Base-by-base conservation (phyloP, 2,329 filamentous ascomycete genomes). In the Pleoardoris graminearum region DNA sequence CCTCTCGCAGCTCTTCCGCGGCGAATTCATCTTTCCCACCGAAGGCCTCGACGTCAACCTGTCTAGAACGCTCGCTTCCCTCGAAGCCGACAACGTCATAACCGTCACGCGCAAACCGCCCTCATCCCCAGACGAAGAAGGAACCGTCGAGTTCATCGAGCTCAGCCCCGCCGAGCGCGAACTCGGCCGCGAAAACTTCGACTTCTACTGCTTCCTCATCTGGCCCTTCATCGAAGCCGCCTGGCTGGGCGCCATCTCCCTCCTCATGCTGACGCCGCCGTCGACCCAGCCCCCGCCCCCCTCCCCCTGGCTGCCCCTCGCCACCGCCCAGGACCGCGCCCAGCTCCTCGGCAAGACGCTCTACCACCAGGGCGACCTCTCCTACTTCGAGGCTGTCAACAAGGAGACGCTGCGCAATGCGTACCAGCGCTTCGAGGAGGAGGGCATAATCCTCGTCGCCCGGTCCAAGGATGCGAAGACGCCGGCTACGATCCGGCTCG, bases 181-280 rank as follows among this genome's bases (percentile, higher is more conserved):
- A 25, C 85, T 83, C 6, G 94, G 94, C 1, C 81, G 93, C 32
- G 94, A 99, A 73, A 97, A 97, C 66, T 99, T 89, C 66, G 94
- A 99, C 69, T 99, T 99, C 74, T 97, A 97, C 76, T 97, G 93
- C 76, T 99, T 97, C 80, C 77, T 99, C 17, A 91, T 99, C 58
- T 99, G 94, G 94, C 94, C 94, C 0, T 99, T 99, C 63, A 92
- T 97, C 60, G 94, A 99, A 74, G 89, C 92, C 0, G 88, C 84
- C 47, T 99, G 94, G 94, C 82, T 99, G 1, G 92, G 91, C 10
- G 89, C 91, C 0, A 88, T 97, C 0, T 91, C 89, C 0, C 79
- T 97, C 0, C 87, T 96, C 78, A 92, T 93, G 38, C 80, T 97
- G 12, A 88, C 90, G 0, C 91, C 92, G 1, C 91, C n/a, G n/a